Conservation (phyloP, 2,329 filamentous ascomycete species). For the Phaeosphaeriaceae sp. region DNA sequence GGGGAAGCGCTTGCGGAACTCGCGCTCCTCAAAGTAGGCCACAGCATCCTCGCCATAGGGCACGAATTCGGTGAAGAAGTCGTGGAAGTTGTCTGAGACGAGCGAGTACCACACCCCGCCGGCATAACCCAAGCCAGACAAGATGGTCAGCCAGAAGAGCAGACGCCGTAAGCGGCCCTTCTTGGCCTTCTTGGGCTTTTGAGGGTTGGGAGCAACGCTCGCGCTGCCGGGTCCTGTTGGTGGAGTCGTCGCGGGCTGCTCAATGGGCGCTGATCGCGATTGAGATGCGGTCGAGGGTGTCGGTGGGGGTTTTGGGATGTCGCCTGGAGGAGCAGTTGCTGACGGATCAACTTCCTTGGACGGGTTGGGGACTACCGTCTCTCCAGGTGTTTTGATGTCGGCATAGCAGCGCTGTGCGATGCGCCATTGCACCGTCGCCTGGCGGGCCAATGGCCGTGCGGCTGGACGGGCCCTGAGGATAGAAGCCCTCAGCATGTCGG, state of each 20-base stretch:
- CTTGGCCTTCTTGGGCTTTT: conserved; percentile 49
- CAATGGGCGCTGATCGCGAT: conserved; percentile 41
- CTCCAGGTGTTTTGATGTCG: conserved; percentile 54
- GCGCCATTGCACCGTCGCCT: conserved; percentile 48
- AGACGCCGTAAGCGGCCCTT: conserved; percentile 79
- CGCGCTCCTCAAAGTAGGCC: conserved; percentile 92
- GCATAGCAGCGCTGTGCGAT: conserved; percentile 59
- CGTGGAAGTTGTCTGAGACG: conserved; percentile 96
- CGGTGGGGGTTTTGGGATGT: conserved; percentile 57
- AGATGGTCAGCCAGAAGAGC: conserved; percentile 76
- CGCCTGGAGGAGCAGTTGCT: conserved; percentile 57
- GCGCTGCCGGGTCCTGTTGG: conserved; percentile 54
- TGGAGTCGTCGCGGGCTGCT: conserved; percentile 44
- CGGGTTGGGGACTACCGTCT: conserved; percentile 48
- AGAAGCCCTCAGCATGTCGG: conserved; percentile 65
- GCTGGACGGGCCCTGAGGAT: conserved; percentile 58
- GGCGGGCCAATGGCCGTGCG: conserved; percentile 44
- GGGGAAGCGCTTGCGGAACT: conserved; percentile 86
- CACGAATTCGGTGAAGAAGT: conserved; percentile 97
- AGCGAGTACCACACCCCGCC: conserved; percentile 93
- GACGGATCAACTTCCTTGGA: conserved; percentile 49
- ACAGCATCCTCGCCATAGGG: conserved; percentile 95
- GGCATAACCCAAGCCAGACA: conserved; percentile 80
- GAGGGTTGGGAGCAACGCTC: conserved; percentile 52
- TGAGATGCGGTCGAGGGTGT: conserved; percentile 48